Evolutionary conservation across 169 alveolate species (phyloP).

Genomic region (Plasmodium relictum): DNA sequence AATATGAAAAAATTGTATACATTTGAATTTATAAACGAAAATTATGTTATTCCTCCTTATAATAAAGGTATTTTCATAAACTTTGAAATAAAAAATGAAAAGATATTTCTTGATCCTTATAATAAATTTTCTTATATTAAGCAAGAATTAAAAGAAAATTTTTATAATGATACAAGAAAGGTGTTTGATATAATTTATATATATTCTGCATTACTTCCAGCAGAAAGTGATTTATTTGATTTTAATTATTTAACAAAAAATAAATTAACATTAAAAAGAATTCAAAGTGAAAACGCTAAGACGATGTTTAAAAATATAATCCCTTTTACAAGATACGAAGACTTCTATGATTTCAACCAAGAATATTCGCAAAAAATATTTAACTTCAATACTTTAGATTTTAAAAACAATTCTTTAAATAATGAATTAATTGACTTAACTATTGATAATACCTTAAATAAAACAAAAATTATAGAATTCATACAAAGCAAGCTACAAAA

Average conservation of each 20-base stretch:
- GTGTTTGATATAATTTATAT: conserved; percentile 19
- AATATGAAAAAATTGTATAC: conserved; percentile 17
- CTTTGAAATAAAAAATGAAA: conserved; percentile 26
- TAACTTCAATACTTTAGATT: conserved; percentile 9
- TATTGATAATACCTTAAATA: not conserved
- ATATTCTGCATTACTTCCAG: conserved; percentile 67
- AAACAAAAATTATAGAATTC: conserved; percentile 25
- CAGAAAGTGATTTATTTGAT: conserved; percentile 44
- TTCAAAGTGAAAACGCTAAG: conserved; percentile 14
- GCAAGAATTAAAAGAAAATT: not conserved
- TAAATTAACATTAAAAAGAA: conserved; percentile 51
- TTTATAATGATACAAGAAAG: conserved; percentile 31
- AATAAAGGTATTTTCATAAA: conserved; percentile 43
- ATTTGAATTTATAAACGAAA: conserved; percentile 22
- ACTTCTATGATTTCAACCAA: not conserved
- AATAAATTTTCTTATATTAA: conserved; percentile 8
- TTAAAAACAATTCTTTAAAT: conserved; percentile 1
- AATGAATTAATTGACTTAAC: not conserved
- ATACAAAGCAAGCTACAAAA: conserved; percentile 23
- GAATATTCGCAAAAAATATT: not conserved
- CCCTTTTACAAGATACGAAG: conserved; percentile 62
- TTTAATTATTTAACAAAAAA: conserved; percentile 40
- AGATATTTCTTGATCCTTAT: conserved; percentile 9
- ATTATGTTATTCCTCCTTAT: conserved; percentile 69
- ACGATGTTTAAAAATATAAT: conserved; percentile 36